A percentile compares a stretch with the other conserved stretches of the same genome.
These are phyloP conservation scores for Trypanosomatidae sp. DNA, from an alignment of 208 protist genomes.

Conservation along the genomic window DNA sequence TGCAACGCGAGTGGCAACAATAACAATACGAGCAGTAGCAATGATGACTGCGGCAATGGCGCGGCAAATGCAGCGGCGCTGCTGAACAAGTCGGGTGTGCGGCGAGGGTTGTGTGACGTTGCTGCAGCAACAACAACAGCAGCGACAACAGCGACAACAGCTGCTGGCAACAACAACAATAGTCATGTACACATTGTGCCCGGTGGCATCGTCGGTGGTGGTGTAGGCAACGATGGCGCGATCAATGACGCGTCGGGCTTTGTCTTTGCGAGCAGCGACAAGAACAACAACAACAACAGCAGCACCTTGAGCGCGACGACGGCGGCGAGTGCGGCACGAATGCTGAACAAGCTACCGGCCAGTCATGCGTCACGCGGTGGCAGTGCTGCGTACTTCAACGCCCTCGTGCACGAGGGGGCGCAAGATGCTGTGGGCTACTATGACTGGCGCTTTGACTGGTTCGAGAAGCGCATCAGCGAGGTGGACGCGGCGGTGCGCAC, in stretches of 20 bases:
- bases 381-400: background rate
- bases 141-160: too few species aligned
- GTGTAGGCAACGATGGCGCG: too few species aligned
- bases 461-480: conserved; percentile 68
- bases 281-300: background rate
- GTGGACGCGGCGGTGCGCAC: too few species aligned
- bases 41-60: background rate
- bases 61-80: too few species aligned
- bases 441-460: conserved; percentile 83
- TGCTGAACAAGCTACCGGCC: background rate
- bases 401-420: background rate
- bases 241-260: too few species aligned
- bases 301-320: background rate
- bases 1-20: background rate
- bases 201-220: too few species aligned
- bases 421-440: conserved; percentile 13
- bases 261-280: background rate
- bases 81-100: too few species aligned
- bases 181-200: too few species aligned
- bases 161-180: too few species aligned
- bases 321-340: background rate
- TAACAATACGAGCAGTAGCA: background rate
- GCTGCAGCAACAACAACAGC: too few species aligned
- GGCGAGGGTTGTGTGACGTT: too few species aligned
- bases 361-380: background rate